Evolutionary conservation across 2,329 filamentous ascomycete genomes (phyloP).

Genomic region (Colletotrichum limetticola): DNA sequence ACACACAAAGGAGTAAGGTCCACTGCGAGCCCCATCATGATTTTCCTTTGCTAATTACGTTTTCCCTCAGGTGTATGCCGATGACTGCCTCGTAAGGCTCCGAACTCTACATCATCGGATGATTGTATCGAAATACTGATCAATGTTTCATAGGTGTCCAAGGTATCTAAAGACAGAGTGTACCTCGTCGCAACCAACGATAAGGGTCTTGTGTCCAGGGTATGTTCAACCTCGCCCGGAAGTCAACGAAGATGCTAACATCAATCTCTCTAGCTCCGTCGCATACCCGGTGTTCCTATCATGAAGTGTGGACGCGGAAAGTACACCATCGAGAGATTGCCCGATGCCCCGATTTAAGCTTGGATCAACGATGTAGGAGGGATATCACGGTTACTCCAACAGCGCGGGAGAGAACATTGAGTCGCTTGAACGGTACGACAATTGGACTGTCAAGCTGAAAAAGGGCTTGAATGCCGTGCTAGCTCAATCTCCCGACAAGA

Average conservation of each 20-base stretch:
- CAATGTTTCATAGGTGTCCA: constrained; percentile 79
- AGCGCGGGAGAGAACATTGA: neutral
- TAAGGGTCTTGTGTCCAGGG: constrained; percentile 37
- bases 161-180: constrained; percentile 70
- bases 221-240: neutral
- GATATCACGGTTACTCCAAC: neutral
- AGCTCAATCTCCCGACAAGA: neutral
- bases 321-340: constrained; percentile 92
- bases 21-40: neutral
- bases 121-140: constrained; percentile 70
- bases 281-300: constrained; percentile 59
- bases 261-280: constrained; percentile 68
- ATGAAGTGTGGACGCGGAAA: constrained; percentile 89
- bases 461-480: neutral
- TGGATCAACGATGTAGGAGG: constrained; percentile 3
- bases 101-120: neutral
- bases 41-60: neutral
- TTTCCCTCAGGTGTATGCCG: constrained; percentile 65
- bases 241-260: neutral
- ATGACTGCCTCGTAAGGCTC: constrained; percentile 46
- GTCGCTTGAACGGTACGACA: neutral
- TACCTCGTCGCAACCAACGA: constrained; percentile 84
- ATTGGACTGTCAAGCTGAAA: neutral
- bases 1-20: constrained; percentile 79
- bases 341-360: constrained; percentile 78